phyloP scores from a whole-genome alignment of 2,329 filamentous ascomycete species.

The Botryosphaeria dothidea region DNA sequence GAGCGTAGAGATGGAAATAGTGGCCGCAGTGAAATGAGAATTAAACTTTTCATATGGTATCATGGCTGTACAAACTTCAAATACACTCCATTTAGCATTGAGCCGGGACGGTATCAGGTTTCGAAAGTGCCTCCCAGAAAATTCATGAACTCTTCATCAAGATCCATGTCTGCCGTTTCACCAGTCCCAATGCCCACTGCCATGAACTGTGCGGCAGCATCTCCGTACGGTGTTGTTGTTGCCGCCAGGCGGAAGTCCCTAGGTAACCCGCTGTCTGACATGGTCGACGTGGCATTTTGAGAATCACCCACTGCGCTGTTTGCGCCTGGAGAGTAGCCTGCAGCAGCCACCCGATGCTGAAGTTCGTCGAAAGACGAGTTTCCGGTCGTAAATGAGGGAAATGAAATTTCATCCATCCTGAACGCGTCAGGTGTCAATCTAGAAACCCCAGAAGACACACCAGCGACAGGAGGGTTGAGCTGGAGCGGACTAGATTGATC shows the following conservation, averaged over 20 bases:
- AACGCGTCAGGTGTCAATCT: neutral
- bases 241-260: constrained; percentile 2
- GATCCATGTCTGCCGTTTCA: constrained; percentile 9
- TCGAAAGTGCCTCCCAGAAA: constrained; percentile 6
- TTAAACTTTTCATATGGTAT: neutral
- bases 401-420: neutral
- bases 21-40: constrained; percentile 12
- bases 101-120: neutral
- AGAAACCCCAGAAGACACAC: neutral
- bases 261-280: constrained; percentile 7
- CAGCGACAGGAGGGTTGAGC: neutral
- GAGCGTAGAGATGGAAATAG: constrained; percentile 17
- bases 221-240: constrained; percentile 4
- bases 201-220: constrained; percentile 12
- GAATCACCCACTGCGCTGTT: constrained; percentile 1
- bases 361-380: constrained; percentile 8
- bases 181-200: neutral
- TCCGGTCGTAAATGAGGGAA: neutral
- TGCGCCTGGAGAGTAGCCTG: neutral
- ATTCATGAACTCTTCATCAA: constrained; percentile 10
- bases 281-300: neutral
- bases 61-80: neutral
- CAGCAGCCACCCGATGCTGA: neutral
- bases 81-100: neutral
- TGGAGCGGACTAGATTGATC: neutral